phyloP scores from a whole-genome alignment of 2,329 filamentous ascomycete genomes.

The Claviceps sorghi region DNA sequence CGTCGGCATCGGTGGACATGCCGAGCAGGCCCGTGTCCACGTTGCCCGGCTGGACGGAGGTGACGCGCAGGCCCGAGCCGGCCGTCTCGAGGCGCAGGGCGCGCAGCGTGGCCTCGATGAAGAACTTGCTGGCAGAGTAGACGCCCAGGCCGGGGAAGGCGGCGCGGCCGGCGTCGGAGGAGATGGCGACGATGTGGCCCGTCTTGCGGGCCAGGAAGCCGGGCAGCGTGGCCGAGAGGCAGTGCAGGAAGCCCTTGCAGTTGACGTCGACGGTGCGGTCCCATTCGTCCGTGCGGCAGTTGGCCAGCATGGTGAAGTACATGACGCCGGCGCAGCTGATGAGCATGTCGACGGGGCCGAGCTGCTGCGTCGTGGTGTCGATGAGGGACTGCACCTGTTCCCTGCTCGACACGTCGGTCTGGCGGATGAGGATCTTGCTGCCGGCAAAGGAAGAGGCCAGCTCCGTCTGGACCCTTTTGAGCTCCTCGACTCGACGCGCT shows the following conservation, averaged over 20 bases:
- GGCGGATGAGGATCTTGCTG: constrained; percentile 53
- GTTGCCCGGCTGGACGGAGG: constrained; percentile 64
- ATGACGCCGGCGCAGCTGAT: constrained; percentile 71
- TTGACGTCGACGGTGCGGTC: constrained; percentile 73
- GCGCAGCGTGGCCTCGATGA: constrained; percentile 71
- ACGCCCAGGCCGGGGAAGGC: constrained; percentile 71
- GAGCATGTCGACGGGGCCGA: constrained; percentile 65
- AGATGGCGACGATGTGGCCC: constrained; percentile 68
- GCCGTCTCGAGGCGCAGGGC: constrained; percentile 61
- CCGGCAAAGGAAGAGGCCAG: constrained; percentile 41
- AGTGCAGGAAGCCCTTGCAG: constrained; percentile 69
- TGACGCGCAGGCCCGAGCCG: constrained; percentile 57
- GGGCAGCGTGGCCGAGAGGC: constrained; percentile 54
- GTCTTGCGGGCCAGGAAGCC: constrained; percentile 53
- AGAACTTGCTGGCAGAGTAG: constrained; percentile 74
- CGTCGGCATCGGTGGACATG: constrained; percentile 64
- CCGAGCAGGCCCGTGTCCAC: constrained; percentile 56
- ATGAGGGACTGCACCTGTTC: constrained; percentile 54
- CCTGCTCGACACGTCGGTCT: constrained; percentile 58
- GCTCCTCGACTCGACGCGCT: constrained; percentile 53
- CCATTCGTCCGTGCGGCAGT: constrained; percentile 60
- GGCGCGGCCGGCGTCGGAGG: constrained; percentile 68
- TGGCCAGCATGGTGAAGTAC: constrained; percentile 83
- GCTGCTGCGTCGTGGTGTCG: constrained; percentile 38
- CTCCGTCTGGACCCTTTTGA: constrained; percentile 51